These are phyloP conservation scores for Botrytis deweyae DNA, from an alignment of 2,329 filamentous ascomycete species.

Conservation along the genomic window DNA sequence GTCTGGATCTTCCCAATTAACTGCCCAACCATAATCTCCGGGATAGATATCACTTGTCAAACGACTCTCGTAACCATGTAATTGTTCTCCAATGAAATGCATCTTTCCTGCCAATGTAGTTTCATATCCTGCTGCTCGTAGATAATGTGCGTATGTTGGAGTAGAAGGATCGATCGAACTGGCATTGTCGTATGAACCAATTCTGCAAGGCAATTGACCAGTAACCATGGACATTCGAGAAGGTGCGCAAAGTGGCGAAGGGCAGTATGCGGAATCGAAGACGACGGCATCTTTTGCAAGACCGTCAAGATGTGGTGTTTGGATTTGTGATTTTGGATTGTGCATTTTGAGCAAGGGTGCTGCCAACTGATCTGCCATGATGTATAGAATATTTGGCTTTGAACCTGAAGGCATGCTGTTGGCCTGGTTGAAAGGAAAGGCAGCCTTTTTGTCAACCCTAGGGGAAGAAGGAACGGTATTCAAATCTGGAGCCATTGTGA, in stretches of 20 bases:
- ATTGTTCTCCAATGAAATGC: conserved; percentile 94
- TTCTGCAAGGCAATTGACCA: conserved; percentile 86
- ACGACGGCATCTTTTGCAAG: conserved; percentile 80
- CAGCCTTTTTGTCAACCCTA: conserved; percentile 32
- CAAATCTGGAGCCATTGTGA: conserved; percentile 67
- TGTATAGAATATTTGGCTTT: conserved; percentile 80
- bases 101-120: conserved; percentile 92
- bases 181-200: conserved; percentile 89
- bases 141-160: conserved; percentile 90
- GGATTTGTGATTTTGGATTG: conserved; percentile 83
- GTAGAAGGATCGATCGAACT: conserved; percentile 79
- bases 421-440: conserved; percentile 33
- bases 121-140: conserved; percentile 82
- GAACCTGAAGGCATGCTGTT: conserved; percentile 28
- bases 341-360: conserved; percentile 91
- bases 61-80: conserved; percentile 90
- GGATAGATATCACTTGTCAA: conserved; percentile 96
- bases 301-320: conserved; percentile 84
- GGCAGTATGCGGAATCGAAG: conserved; percentile 93
- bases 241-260: conserved; percentile 86
- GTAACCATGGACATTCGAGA: conserved; percentile 95
- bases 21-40: conserved; percentile 89
- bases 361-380: conserved; percentile 95
- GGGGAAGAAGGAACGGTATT: conserved; percentile 66
- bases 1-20: conserved; percentile 92